Conservation (phyloP, 2,329 filamentous ascomycete species). For the Anisogramma anomala region DNA sequence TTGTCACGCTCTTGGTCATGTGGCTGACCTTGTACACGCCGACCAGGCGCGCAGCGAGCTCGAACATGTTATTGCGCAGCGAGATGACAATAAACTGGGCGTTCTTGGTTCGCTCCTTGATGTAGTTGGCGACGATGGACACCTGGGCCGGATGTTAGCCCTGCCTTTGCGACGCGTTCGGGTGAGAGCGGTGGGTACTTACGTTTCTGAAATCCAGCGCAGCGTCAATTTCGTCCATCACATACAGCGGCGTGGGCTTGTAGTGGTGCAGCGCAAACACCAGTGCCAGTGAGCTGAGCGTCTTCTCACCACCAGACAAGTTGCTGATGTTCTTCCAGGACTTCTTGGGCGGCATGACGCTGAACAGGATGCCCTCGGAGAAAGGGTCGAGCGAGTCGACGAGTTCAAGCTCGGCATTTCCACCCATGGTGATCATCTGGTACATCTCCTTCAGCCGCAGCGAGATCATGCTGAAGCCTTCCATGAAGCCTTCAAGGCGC, state of each 20-base stretch:
- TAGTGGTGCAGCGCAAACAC: constrained; percentile 99
- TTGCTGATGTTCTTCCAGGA: constrained; percentile 99
- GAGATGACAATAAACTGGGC: constrained; percentile 99
- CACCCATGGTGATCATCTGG: constrained; percentile 99
- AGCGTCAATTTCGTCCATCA: constrained; percentile 99
- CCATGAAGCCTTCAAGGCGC: constrained; percentile 94
- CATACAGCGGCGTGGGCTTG: constrained; percentile 92
- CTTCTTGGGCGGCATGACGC: constrained; percentile 99
- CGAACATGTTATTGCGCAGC: constrained; percentile 98
- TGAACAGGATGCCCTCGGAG: constrained; percentile 92
- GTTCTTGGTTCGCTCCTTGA: constrained; percentile 98
- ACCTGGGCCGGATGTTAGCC: constrained; percentile 43
- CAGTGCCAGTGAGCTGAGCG: constrained; percentile 77
- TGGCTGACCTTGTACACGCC: constrained; percentile 99
- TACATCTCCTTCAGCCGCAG: constrained; percentile 98
- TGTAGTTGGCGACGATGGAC: constrained; percentile 95
- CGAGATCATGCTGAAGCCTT: constrained; percentile 89
- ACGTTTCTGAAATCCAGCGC: constrained; percentile 96
- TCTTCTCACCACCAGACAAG: constrained; percentile 93
- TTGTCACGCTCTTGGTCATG: constrained; percentile 89
- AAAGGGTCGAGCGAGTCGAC: constrained; percentile 95
- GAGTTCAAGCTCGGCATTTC: constrained; percentile 92
- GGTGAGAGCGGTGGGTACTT: constrained; percentile 30
- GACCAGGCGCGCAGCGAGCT: constrained; percentile 86
- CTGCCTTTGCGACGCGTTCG: neutral